Conservation (phyloP, 768 basidiomycete genomes). For the Boletus coccyginus region DNA sequence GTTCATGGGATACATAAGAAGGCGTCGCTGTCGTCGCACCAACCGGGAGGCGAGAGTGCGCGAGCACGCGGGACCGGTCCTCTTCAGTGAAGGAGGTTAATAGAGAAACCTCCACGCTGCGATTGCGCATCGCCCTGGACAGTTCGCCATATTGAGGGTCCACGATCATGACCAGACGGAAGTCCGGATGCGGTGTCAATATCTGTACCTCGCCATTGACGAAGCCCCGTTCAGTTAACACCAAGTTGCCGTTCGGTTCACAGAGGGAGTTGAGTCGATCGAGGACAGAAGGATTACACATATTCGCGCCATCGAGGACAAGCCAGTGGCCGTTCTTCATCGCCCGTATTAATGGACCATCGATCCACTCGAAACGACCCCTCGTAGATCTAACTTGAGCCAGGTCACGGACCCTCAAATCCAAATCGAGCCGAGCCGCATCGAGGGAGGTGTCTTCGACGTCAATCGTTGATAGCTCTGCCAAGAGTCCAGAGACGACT, state of each 20-base stretch:
- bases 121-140: constrained; percentile 97
- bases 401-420: constrained; percentile 23
- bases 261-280: constrained; percentile 97
- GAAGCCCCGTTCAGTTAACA: constrained; percentile 87
- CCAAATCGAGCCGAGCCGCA: constrained; percentile 12
- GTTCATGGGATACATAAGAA: constrained; percentile 20
- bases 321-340: constrained; percentile 89
- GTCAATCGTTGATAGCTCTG: constrained; percentile 20
- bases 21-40: constrained; percentile 3
- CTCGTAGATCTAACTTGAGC: constrained; percentile 24
- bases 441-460: constrained; percentile 11
- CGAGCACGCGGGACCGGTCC: constrained; percentile 45
- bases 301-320: constrained; percentile 87
- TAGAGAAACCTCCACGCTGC: constrained; percentile 83
- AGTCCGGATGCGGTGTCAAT: constrained; percentile 80
- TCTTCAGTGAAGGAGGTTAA: constrained; percentile 36
- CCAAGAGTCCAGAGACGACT: constrained; percentile 28
- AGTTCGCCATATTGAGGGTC: constrained; percentile 91
- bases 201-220: constrained; percentile 73
- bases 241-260: constrained; percentile 77
- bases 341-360: constrained; percentile 86
- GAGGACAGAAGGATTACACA: constrained; percentile 92
- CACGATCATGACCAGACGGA: constrained; percentile 91
- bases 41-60: constrained; percentile 50
- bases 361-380: constrained; percentile 89